A percentile compares a stretch with the other conserved stretches of the same genome.
Conservation (phyloP, 345 rosid genomes). For the Gossypium arboreum region DNA sequence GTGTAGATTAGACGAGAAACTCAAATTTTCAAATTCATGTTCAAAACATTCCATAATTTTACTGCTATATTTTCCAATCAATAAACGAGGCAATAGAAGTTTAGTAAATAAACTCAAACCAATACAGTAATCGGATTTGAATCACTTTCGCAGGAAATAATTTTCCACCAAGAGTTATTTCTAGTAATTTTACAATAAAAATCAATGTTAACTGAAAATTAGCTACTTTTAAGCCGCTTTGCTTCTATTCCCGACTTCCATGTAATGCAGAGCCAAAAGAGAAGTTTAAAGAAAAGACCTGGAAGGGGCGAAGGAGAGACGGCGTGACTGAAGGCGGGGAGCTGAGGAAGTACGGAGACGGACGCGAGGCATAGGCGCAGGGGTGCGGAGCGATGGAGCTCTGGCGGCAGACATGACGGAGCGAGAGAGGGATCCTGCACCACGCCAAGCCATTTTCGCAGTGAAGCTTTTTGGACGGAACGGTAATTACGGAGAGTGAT, state of each 20-base stretch:
- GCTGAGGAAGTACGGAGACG: constrained; percentile 51
- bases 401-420: constrained; percentile 56
- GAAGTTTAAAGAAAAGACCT: constrained; percentile 37
- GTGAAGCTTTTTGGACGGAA: neutral
- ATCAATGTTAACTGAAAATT: neutral
- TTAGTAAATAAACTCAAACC: neutral
- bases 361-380: constrained; percentile 53
- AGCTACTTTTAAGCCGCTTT: neutral
- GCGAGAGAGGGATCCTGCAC: constrained; percentile 39
- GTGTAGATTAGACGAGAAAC: too few relatives aligned
- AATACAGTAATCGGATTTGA: neutral
- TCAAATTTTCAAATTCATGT: too few relatives aligned
- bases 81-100: neutral
- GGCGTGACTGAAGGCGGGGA: constrained; percentile 59
- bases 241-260: too few relatives aligned
- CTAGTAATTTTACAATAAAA: neutral
- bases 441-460: constrained; percentile 41
- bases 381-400: constrained; percentile 34
- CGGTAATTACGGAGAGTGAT: too few relatives aligned
- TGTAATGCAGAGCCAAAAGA: neutral
- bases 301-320: constrained; percentile 51
- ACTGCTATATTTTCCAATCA: neutral
- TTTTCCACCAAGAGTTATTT: neutral
- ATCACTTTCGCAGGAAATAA: neutral
- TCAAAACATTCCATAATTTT: neutral